Percentiles rank a stretch among this genome's conserved stretches.
These are phyloP conservation scores for Eucalyptus decipiens DNA, from an alignment of 345 rosid genomes.

Conservation along the genomic window DNA sequence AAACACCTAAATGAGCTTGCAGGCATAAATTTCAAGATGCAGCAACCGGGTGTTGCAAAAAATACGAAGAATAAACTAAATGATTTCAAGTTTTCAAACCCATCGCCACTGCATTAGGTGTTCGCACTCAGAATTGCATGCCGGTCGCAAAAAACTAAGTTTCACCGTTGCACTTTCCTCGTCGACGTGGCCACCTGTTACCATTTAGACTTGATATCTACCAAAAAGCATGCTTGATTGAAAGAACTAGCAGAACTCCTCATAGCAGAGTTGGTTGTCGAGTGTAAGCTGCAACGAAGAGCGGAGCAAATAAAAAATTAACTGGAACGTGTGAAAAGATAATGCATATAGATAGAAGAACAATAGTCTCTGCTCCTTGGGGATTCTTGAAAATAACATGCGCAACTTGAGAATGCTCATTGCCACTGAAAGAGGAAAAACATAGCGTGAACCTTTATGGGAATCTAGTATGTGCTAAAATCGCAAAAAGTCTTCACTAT, in stretches of 20 bases:
- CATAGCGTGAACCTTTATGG: neutral
- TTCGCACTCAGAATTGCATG: too few species aligned
- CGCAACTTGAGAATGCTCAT: constrained; percentile 53
- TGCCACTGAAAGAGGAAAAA: constrained; percentile 16
- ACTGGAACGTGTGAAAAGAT: neutral
- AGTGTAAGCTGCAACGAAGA: neutral
- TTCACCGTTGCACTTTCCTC: too few species aligned
- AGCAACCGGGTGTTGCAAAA: too few species aligned
- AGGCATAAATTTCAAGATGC: too few species aligned
- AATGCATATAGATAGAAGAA: constrained; percentile 60
- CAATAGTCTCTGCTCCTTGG: constrained; percentile 75
- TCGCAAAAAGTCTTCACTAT: neutral
- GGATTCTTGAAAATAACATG: constrained; percentile 84
- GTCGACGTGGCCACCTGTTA: too few species aligned
- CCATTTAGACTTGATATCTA: neutral
- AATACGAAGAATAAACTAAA: too few species aligned
- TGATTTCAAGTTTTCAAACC: too few species aligned
- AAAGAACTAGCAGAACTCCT: neutral
- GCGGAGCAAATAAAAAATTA: neutral
- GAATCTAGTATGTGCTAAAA: neutral
- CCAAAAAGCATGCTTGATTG: neutral
- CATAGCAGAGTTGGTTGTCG: neutral
- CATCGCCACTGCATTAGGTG: too few species aligned
- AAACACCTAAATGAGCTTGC: too few species aligned
- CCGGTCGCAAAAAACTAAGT: too few species aligned